Evolutionary conservation across 2,329 filamentous ascomycete genomes (phyloP).

Genomic region (Domatiomyces globalis): DNA sequence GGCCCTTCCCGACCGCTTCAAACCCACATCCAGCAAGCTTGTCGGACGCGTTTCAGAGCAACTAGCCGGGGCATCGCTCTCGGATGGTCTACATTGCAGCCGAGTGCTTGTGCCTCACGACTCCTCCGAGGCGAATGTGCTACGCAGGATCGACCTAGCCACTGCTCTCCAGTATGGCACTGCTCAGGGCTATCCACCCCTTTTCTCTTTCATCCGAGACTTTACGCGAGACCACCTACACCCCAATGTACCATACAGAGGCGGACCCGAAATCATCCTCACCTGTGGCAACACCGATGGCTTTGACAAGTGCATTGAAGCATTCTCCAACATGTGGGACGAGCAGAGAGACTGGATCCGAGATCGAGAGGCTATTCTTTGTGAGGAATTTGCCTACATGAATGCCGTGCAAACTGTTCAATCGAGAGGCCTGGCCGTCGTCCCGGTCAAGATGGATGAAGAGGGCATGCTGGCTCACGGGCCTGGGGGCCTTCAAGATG

Average conservation of each 20-base stretch:
- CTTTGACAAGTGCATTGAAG: constrained; percentile 61
- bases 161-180: constrained; percentile 77
- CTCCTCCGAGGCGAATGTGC: constrained; percentile 41
- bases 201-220: constrained; percentile 63
- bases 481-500: constrained; percentile 58
- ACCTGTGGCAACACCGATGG: constrained; percentile 78
- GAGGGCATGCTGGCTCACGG: constrained; percentile 67
- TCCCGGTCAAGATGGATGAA: constrained; percentile 60
- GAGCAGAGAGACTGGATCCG: constrained; percentile 51
- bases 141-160: constrained; percentile 62
- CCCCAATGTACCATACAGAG: constrained; percentile 64
- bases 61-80: constrained; percentile 24
- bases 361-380: constrained; percentile 62
- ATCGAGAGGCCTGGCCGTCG: constrained; percentile 58
- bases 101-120: constrained; percentile 61
- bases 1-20: constrained; percentile 60
- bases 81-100: constrained; percentile 25
- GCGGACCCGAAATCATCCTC: constrained; percentile 61
- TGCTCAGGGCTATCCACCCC: constrained; percentile 65
- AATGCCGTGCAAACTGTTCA: constrained; percentile 54
- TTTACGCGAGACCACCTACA: constrained; percentile 66
- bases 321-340: constrained; percentile 63
- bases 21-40: constrained; percentile 52
- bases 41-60: constrained; percentile 25
- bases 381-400: constrained; percentile 69